Conservation (phyloP, 345 rosid genomes). For the Euphorbia lathyris region DNA sequence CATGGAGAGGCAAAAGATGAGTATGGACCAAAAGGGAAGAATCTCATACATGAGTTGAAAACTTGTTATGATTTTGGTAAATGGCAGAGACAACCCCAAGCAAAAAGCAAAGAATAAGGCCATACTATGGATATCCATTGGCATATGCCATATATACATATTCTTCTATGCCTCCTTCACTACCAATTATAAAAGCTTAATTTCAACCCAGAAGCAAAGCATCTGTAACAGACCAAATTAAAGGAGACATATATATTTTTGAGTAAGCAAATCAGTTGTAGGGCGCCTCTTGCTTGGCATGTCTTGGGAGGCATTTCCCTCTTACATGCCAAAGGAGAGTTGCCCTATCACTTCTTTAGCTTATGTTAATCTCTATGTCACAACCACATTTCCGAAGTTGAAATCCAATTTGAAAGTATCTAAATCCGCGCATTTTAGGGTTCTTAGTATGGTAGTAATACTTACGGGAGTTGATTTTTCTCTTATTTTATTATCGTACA, state of each 20-base stretch:
- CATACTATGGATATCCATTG: not conserved
- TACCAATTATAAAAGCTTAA: not conserved
- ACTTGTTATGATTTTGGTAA: too few relatives aligned
- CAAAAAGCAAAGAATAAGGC: not conserved
- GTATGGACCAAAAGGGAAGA: not conserved
- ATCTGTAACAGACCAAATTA: not conserved
- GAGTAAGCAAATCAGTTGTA: slow-evolving; percentile 16
- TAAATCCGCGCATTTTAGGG: too few relatives aligned
- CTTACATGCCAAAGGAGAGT: slow-evolving; percentile 50
- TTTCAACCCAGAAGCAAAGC: not conserved
- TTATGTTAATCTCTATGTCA: slow-evolving; percentile 3
- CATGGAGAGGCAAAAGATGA: not conserved
- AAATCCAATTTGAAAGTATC: too few relatives aligned
- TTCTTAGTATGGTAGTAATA: too few relatives aligned
- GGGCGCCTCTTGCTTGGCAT: slow-evolving; percentile 33
- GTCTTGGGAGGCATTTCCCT: not conserved
- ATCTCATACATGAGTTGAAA: not conserved
- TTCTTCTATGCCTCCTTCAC: not conserved
- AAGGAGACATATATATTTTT: too few relatives aligned
- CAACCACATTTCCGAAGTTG: too few relatives aligned
- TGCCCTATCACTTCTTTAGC: slow-evolving; percentile 40
- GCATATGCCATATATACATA: slow-evolving; percentile 4
- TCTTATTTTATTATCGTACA: too few relatives aligned
- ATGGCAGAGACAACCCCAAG: not conserved
- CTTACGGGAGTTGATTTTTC: too few relatives aligned